These are phyloP conservation scores for Trichothecium sympodiale DNA, from an alignment of 2,329 filamentous ascomycete species.

Conservation along the genomic window DNA sequence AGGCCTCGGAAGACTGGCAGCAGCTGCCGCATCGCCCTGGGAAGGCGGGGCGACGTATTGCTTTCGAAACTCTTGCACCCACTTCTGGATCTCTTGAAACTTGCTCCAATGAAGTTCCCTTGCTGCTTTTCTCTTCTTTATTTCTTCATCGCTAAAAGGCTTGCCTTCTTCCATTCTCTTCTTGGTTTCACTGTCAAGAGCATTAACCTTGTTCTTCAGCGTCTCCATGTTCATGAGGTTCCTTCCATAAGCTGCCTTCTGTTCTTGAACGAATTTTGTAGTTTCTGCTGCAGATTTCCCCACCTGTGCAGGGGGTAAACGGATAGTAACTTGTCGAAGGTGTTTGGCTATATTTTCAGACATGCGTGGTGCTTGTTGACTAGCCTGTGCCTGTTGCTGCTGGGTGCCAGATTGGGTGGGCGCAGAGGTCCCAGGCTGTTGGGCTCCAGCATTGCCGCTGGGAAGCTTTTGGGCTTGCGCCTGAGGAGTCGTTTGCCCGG, in stretches of 20 bases:
- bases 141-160: conserved; percentile 5
- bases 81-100: conserved; percentile 3
- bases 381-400: background rate
- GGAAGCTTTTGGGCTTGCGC: no score
- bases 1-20: background rate
- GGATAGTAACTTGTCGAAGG: conserved; percentile 1
- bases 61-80: conserved; percentile 4
- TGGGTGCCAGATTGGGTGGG: no score
- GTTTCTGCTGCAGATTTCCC: conserved; percentile 4
- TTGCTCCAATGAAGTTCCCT: conserved; percentile 4
- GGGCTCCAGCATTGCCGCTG: no score
- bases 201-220: conserved; percentile 2
- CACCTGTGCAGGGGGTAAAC: background rate
- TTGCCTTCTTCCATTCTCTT: conserved; percentile 1
- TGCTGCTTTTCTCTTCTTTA: conserved; percentile 2
- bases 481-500: no score
- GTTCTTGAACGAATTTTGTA: conserved; percentile 4
- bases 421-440: no score
- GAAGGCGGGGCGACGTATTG: background rate
- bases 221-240: conserved; percentile 5
- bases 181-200: conserved; percentile 4
- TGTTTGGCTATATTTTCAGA: conserved; percentile 2
- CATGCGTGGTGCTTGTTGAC: background rate
- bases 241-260: conserved; percentile 4
- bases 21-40: conserved; percentile 1